Evolutionary conservation across 768 basidiomycete species (phyloP).

Genomic region (Mycena indigotica): DNA sequence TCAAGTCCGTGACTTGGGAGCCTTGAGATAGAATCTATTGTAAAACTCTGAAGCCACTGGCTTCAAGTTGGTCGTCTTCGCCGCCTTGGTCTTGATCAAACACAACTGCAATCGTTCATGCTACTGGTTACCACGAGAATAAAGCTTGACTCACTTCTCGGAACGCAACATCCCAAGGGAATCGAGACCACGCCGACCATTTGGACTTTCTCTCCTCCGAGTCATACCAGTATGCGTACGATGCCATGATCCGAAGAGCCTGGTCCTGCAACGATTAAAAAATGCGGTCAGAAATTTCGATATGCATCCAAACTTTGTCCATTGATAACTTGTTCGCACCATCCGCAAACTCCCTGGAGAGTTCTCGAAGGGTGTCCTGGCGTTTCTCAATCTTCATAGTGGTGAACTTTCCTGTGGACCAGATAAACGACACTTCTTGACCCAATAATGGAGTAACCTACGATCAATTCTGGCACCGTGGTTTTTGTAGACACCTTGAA

Average conservation of each 20-base stretch:
- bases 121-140: not conserved
- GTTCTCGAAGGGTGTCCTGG: slow-evolving; percentile 52
- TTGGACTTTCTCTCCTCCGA: slow-evolving; percentile 20
- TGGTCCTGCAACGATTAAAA: slow-evolving; percentile 21
- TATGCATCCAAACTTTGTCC: slow-evolving; percentile 15
- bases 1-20: no score
- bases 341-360: slow-evolving; percentile 47
- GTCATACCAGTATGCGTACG: slow-evolving; percentile 55
- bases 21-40: slow-evolving; percentile 41
- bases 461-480: slow-evolving; percentile 31
- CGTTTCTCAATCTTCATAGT: slow-evolving; percentile 46
- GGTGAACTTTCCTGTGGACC: slow-evolving; percentile 31
- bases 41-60: slow-evolving; percentile 49
- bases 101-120: slow-evolving; percentile 8
- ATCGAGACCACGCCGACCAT: slow-evolving; percentile 31
- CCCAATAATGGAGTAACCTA: slow-evolving; percentile 19
- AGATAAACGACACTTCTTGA: no score
- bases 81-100: slow-evolving; percentile 50
- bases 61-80: slow-evolving; percentile 34
- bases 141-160: slow-evolving; percentile 46
- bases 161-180: slow-evolving; percentile 54
- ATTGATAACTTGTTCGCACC: slow-evolving; percentile 30
- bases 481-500: slow-evolving; percentile 34
- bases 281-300: not conserved
- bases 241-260: slow-evolving; percentile 47